Conservation (phyloP, 768 basidiomycete genomes). For the Hericium erinaceus region DNA sequence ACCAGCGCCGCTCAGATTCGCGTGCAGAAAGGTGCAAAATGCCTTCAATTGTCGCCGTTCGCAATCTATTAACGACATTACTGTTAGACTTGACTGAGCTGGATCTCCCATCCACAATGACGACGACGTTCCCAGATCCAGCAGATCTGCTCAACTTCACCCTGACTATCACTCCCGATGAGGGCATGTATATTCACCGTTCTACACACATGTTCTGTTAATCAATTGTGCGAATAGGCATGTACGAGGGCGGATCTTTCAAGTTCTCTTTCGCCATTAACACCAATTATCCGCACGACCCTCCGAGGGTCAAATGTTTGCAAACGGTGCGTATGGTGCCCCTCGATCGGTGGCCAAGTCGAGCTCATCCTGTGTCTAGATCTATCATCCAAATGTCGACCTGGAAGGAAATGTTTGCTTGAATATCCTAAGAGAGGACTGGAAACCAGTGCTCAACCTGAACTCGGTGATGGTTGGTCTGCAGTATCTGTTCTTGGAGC, state of each 20-base stretch:
- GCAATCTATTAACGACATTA: not conserved
- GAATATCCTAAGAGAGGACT: constrained; percentile 97
- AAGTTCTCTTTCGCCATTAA: constrained; percentile 93
- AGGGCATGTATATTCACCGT: constrained; percentile 43
- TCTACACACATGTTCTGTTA: not conserved
- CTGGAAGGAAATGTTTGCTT: constrained; percentile 97
- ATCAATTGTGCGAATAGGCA: constrained; percentile 44
- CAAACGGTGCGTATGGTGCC: constrained; percentile 57
- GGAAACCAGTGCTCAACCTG: constrained; percentile 97
- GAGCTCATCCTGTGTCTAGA: constrained; percentile 36
- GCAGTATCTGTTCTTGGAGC: constrained; percentile 97
- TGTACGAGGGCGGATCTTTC: constrained; percentile 96
- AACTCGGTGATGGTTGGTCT: constrained; percentile 98
- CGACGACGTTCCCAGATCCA: constrained; percentile 88
- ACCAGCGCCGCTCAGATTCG: constrained; percentile 96
- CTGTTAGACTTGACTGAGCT: constrained; percentile 86
- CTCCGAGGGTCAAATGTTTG: constrained; percentile 97
- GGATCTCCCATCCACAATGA: constrained; percentile 93
- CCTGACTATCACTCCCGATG: constrained; percentile 92
- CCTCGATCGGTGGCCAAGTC: not conserved
- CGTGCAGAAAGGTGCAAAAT: constrained; percentile 88
- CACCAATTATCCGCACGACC: constrained; percentile 97
- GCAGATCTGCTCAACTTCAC: constrained; percentile 94
- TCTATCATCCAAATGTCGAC: constrained; percentile 98
- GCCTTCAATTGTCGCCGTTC: not conserved